Percentiles rank a stretch among this genome's conserved stretches.
phyloP scores from a whole-genome alignment of 2,329 filamentous ascomycete genomes.

The Colletotrichum graminicola region DNA sequence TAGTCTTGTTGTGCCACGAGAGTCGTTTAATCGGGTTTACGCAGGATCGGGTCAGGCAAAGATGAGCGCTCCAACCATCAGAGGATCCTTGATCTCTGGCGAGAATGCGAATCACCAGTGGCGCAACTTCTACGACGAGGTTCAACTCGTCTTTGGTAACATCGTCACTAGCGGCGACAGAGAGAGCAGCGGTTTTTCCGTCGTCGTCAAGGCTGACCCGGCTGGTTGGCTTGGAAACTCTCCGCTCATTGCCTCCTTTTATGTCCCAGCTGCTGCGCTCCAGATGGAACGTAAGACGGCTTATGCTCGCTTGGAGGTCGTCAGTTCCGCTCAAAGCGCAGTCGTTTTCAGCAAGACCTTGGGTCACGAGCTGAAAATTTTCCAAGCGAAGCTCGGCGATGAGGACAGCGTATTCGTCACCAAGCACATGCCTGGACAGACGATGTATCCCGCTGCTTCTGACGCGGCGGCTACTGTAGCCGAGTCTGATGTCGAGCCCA shows the following conservation, averaged over 20 bases:
- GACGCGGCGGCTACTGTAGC: slow-evolving; percentile 44
- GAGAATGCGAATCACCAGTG: slow-evolving; percentile 46
- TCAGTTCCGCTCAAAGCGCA: slow-evolving; percentile 45
- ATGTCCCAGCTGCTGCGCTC: slow-evolving; percentile 53
- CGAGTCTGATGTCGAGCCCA: slow-evolving; percentile 39
- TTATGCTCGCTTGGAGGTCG: slow-evolving; percentile 51
- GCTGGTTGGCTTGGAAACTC: slow-evolving; percentile 54
- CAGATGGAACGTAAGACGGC: slow-evolving; percentile 50
- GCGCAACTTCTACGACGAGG: slow-evolving; percentile 54
- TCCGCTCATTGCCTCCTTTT: slow-evolving; percentile 57
- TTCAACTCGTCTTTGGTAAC: slow-evolving; percentile 58
- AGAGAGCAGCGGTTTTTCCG: slow-evolving; percentile 49
- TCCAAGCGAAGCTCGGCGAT: slow-evolving; percentile 49
- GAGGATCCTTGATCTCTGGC: slow-evolving; percentile 48
- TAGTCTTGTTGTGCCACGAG: slow-evolving; percentile 52
- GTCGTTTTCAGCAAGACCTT: slow-evolving; percentile 46
- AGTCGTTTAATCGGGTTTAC: slow-evolving; percentile 48
- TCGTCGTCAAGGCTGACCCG: slow-evolving; percentile 52
- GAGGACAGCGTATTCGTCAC: slow-evolving; percentile 52
- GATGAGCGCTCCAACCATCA: slow-evolving; percentile 47
- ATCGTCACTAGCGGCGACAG: slow-evolving; percentile 46
- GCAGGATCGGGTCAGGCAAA: slow-evolving; percentile 37
- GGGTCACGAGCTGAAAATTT: slow-evolving; percentile 49
- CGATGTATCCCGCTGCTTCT: slow-evolving; percentile 46
- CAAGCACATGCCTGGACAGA: slow-evolving; percentile 53